Conservation (phyloP, 2,329 filamentous ascomycete genomes). For the Massarina eburnea region DNA sequence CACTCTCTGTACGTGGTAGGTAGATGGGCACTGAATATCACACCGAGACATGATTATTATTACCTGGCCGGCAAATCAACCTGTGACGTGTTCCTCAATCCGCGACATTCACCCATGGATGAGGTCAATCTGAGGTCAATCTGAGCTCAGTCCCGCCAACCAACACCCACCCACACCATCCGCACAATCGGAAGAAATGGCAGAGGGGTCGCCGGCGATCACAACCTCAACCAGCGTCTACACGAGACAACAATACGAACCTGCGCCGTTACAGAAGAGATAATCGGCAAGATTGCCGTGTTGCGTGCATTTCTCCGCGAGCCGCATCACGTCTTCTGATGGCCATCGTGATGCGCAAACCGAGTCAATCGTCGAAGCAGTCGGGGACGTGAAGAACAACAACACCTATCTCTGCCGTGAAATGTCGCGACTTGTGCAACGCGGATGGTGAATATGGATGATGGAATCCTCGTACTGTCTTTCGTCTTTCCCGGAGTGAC, state of each 20-base stretch:
- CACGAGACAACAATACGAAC: no score
- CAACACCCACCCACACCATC: conserved; percentile 3
- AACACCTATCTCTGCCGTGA: neutral
- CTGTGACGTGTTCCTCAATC: no score
- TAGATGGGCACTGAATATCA: no score
- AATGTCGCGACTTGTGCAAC: conserved; percentile 5
- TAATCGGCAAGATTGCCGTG: no score
- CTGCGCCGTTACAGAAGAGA: no score
- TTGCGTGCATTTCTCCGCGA: neutral
- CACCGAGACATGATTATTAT: no score
- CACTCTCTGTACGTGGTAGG: no score
- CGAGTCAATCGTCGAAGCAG: no score
- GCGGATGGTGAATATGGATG: conserved; percentile 4
- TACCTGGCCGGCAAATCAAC: no score
- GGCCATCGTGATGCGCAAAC: neutral
- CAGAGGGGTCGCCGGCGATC: conserved; percentile 9
- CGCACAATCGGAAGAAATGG: conserved; percentile 5
- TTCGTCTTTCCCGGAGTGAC: neutral
- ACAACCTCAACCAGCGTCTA: conserved; percentile 5
- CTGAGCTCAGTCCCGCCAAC: neutral
- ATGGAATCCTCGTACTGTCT: conserved; percentile 1
- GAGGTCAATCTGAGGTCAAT: neutral
- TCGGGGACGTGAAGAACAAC: neutral
- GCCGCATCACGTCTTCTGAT: neutral
- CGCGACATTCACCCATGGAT: conserved; percentile 15